These are phyloP conservation scores for Silene noctiflora DNA, from an alignment of 179 eudicot genomes.

Conservation along the genomic window DNA sequence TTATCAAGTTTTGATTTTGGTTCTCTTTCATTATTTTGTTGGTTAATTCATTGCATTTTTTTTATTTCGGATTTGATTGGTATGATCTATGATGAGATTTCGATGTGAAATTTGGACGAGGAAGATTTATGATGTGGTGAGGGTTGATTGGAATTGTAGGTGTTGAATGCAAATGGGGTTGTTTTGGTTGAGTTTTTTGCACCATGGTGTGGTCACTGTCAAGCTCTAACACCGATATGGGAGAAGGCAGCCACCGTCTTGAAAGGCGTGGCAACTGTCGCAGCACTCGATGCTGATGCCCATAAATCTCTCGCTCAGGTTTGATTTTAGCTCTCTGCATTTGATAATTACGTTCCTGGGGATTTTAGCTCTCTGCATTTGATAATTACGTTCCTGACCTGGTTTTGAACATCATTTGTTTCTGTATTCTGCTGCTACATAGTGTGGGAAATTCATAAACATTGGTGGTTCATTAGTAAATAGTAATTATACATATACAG, in stretches of 20 bases:
- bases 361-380: conserved; percentile 16
- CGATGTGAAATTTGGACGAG: neutral
- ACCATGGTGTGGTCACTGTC: conserved; percentile 97
- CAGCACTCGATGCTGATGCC: conserved; percentile 91
- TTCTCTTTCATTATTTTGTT: neutral
- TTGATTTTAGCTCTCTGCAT: conserved; percentile 19
- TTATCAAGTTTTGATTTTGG: neutral
- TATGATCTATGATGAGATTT: neutral
- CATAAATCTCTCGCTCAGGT: conserved; percentile 82
- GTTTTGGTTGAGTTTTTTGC: conserved; percentile 92
- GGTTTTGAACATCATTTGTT: neutral
- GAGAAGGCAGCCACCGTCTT: conserved; percentile 74
- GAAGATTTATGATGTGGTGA: conserved; percentile 2
- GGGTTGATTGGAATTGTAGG: conserved; percentile 45
- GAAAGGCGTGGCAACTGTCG: conserved; percentile 85
- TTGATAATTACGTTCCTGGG: too few relatives aligned
- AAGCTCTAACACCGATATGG: conserved; percentile 86
- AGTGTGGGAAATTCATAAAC: neutral
- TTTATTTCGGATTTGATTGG: too few relatives aligned
- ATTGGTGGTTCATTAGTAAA: neutral
- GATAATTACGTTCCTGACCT: neutral
- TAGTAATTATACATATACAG: neutral
- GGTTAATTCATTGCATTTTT: too few relatives aligned
- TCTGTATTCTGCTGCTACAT: neutral
- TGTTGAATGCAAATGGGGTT: conserved; percentile 69